phyloP scores from a whole-genome alignment of 352 stramenopile species.

The Globisporangium cylindrosporum region DNA sequence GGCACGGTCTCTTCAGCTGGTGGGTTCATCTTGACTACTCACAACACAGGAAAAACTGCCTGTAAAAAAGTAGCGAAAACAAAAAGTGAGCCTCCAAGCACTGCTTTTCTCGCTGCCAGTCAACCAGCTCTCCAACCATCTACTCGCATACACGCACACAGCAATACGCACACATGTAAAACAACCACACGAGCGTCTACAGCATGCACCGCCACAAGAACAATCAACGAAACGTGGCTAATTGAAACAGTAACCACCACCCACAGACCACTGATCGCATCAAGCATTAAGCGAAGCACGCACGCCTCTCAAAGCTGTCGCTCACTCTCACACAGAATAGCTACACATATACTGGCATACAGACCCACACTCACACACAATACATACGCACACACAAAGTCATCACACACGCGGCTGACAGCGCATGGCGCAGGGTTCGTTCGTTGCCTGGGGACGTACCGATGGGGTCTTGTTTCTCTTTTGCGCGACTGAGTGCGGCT shows the following conservation, averaged over 20 bases:
- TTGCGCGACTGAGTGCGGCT: slow-evolving; percentile 3
- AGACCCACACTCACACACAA: background rate
- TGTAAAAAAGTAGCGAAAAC: background rate
- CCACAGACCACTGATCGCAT: background rate
- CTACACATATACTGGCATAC: background rate
- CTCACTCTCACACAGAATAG: background rate
- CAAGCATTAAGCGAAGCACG: background rate
- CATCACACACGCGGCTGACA: background rate
- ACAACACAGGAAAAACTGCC: slow-evolving; percentile 1
- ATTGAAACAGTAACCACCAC: background rate
- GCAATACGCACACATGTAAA: background rate
- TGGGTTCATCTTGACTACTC: slow-evolving; percentile 18
- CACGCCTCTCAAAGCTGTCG: background rate
- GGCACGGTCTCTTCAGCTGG: slow-evolving; percentile 14
- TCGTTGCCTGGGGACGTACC: background rate
- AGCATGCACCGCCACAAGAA: background rate
- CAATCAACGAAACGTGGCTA: background rate
- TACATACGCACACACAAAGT: background rate
- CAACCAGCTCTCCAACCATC: background rate
- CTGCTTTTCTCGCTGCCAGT: background rate
- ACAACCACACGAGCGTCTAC: background rate
- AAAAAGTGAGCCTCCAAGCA: slow-evolving; percentile 2
- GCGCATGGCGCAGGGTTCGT: background rate
- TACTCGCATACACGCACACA: background rate
- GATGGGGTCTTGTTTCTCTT: slow-evolving; percentile 5